Evolutionary conservation across 2,329 filamentous ascomycete genomes (phyloP).

Genomic region (Elsinoe perseae): DNA sequence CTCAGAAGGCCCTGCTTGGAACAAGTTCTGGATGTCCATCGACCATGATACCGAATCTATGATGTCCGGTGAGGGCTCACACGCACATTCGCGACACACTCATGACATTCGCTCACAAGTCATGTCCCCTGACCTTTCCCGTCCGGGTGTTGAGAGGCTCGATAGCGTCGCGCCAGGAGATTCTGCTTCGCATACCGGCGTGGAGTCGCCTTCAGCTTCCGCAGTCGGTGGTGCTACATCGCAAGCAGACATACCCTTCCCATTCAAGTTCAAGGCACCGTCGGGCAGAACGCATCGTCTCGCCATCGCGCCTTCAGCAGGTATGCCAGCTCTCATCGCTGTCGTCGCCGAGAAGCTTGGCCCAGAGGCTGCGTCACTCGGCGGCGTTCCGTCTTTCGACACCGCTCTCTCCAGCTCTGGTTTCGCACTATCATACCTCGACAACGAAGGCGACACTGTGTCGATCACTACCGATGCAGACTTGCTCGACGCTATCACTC

Average conservation of each 20-base stretch:
- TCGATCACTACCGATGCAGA: conserved; percentile 96
- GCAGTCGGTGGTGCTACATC: conserved; percentile 51
- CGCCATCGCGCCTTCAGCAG: conserved; percentile 72
- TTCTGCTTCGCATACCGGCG: conserved; percentile 85
- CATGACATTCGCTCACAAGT: conserved; percentile 60
- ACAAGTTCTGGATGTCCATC: conserved; percentile 98
- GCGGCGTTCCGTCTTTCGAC: conserved; percentile 62
- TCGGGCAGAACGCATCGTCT: conserved; percentile 88
- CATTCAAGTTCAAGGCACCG: conserved; percentile 98
- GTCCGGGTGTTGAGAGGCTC: conserved; percentile 56
- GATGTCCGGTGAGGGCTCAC: conserved; percentile 72
- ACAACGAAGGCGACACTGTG: conserved; percentile 93
- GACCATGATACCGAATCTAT: conserved; percentile 93
- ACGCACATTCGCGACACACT: conserved; percentile 59
- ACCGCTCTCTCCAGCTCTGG: conserved; percentile 69
- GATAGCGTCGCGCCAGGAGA: conserved; percentile 89
- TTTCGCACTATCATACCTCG: conserved; percentile 89
- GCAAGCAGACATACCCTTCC: conserved; percentile 67
- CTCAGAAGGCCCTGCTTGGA: conserved; percentile 94
- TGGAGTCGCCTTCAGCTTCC: conserved; percentile 67
- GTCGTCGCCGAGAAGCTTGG: conserved; percentile 80
- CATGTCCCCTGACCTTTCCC: conserved; percentile 66
- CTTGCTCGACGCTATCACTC: conserved; percentile 76
- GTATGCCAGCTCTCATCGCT: conserved; percentile 68
- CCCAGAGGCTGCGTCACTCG: conserved; percentile 70